Evolutionary conservation across 805 yeast species (phyloP).

Genomic region (Starmerella floris): DNA sequence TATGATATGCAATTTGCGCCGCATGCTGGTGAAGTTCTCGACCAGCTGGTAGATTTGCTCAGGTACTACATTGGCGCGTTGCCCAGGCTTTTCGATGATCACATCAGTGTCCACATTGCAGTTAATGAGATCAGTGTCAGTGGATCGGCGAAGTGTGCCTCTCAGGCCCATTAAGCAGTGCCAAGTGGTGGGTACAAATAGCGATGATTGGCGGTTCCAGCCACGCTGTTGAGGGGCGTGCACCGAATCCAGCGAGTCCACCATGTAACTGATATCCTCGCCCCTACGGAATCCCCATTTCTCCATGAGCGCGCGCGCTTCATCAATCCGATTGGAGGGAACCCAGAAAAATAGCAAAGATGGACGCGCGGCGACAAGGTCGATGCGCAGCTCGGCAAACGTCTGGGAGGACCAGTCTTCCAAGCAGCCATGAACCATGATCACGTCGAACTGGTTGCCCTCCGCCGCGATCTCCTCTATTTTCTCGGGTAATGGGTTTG

Average conservation of each 20-base stretch:
- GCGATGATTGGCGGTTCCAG: conserved; percentile 30
- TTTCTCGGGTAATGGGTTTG: conserved; percentile 33
- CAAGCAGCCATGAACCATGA: conserved; percentile 79
- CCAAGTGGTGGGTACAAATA: conserved; percentile 61
- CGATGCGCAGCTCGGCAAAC: conserved; percentile 46
- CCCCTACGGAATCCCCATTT: conserved; percentile 65
- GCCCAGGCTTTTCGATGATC: conserved; percentile 42
- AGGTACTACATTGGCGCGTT: conserved; percentile 41
- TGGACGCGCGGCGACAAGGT: conserved; percentile 64
- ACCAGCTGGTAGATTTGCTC: conserved; percentile 65
- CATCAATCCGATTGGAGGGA: conserved; percentile 53
- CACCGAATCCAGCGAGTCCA: conserved; percentile 50
- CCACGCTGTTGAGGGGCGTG: conserved; percentile 40
- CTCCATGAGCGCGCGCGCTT: conserved; percentile 37
- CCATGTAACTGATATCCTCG: conserved; percentile 76
- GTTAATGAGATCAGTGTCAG: conserved; percentile 72
- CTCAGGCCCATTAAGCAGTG: conserved; percentile 98
- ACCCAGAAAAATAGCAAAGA: conserved; percentile 85
- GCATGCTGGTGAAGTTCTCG: conserved; percentile 77
- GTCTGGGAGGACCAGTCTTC: conserved; percentile 32
- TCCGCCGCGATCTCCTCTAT: conserved; percentile 49
- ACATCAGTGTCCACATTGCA: conserved; percentile 88
- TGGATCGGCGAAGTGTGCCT: conserved; percentile 79
- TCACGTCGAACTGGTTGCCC: conserved; percentile 65
- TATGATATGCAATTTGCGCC: conserved; percentile 69